phyloP scores from a whole-genome alignment of 768 basidiomycete genomes.

The Tulasnella sp. region DNA sequence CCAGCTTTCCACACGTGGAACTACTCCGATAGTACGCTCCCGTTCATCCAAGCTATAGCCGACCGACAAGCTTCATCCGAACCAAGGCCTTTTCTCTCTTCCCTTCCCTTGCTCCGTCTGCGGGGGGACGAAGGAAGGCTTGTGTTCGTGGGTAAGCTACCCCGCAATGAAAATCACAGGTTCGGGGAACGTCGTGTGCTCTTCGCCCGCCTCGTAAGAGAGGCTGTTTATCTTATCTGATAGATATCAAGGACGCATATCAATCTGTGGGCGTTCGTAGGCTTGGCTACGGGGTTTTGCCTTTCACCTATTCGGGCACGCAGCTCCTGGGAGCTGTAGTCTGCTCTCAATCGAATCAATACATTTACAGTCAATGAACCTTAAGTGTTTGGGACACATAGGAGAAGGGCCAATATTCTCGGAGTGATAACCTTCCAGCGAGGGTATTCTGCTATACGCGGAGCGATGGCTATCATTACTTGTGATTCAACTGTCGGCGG shows the following conservation, averaged over 20 bases:
- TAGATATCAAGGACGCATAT: neutral
- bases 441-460: no score
- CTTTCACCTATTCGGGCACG: no score
- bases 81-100: neutral
- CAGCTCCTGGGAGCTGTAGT: no score
- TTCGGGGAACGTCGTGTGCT: slow-evolving; percentile 5
- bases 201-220: neutral
- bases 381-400: no score
- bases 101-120: neutral
- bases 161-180: slow-evolving; percentile 3
- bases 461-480: no score
- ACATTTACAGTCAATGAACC: no score
- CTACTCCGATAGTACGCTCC: neutral
- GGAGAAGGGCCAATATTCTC: no score
- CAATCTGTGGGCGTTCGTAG: no score
- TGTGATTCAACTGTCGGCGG: no score
- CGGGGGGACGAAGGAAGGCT: neutral
- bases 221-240: neutral
- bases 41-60: slow-evolving; percentile 11
- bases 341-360: no score
- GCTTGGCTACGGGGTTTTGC: no score
- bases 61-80: slow-evolving; percentile 14
- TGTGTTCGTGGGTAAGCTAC: neutral
- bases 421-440: no score
- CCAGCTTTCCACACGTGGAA: neutral